Percentiles rank a stretch among this genome's conserved stretches.
These are phyloP conservation scores for Crepidotus variabilis DNA, from an alignment of 768 basidiomycete genomes.

Conservation along the genomic window DNA sequence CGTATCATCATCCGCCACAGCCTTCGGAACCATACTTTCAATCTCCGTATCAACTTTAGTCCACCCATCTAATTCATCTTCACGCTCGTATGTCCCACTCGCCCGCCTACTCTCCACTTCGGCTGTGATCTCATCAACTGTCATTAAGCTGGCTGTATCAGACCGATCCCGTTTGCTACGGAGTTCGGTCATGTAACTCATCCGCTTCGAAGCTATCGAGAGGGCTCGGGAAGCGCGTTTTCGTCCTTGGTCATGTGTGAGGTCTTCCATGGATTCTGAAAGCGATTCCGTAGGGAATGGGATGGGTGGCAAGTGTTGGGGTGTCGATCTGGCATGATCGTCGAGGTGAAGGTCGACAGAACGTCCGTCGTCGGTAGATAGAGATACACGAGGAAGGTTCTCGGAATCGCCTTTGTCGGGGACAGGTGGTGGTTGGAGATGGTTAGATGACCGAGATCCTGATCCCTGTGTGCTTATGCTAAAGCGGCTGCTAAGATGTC, in stretches of 20 bases:
- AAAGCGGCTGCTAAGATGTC: slow-evolving; percentile 50
- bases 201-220: slow-evolving; percentile 57
- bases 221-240: slow-evolving; percentile 39
- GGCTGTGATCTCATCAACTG: slow-evolving; percentile 97
- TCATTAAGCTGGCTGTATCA: slow-evolving; percentile 88
- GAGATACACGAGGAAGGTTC: slow-evolving; percentile 66
- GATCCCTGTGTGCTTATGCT: slow-evolving; percentile 61
- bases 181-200: slow-evolving; percentile 80
- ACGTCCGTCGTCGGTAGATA: slow-evolving; percentile 71
- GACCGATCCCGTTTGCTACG: slow-evolving; percentile 80
- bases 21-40: slow-evolving; percentile 29
- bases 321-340: slow-evolving; percentile 31
- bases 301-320: slow-evolving; percentile 73
- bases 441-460: slow-evolving; percentile 41
- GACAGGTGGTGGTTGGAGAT: slow-evolving; percentile 40
- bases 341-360: slow-evolving; percentile 59
- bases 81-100: slow-evolving; percentile 41
- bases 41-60: slow-evolving; percentile 60
- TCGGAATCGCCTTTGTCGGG: slow-evolving; percentile 38
- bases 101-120: slow-evolving; percentile 78
- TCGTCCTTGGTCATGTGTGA: slow-evolving; percentile 29
- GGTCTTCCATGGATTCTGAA: slow-evolving; percentile 70
- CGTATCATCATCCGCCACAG: slow-evolving; percentile 29
- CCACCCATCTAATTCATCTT: slow-evolving; percentile 63
- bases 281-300: slow-evolving; percentile 76